phyloP scores from a whole-genome alignment of 2,329 filamentous ascomycete genomes.

The Ophiostoma angusticollis region DNA sequence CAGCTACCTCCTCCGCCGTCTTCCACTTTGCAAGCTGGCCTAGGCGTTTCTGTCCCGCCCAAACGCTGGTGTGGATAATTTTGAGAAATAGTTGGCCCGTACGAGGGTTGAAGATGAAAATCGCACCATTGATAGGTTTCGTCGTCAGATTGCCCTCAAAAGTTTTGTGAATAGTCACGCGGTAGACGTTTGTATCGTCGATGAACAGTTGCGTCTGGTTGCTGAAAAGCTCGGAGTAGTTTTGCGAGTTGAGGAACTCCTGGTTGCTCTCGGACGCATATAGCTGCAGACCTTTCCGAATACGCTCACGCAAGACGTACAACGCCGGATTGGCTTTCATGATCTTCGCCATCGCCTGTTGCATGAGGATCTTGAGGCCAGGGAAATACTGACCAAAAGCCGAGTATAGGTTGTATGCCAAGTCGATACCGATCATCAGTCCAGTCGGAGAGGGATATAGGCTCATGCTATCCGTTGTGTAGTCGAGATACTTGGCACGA shows the following conservation, averaged over 20 bases:
- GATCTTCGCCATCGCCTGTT: conserved; percentile 98
- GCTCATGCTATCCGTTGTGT: conserved; percentile 96
- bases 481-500: conserved; percentile 94
- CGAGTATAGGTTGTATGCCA: conserved; percentile 97
- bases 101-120: conserved; percentile 99
- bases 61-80: conserved; percentile 98
- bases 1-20: conserved; percentile 98
- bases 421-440: conserved; percentile 93
- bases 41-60: conserved; percentile 97
- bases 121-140: conserved; percentile 97
- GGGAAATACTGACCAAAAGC: conserved; percentile 99
- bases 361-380: conserved; percentile 83
- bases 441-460: conserved; percentile 96
- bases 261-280: conserved; percentile 98
- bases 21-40: conserved; percentile 99
- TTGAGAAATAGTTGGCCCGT: conserved; percentile 97
- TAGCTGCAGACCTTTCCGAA: conserved; percentile 91
- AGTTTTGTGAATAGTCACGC: conserved; percentile 98
- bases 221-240: conserved; percentile 98
- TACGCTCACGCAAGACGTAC: conserved; percentile 93
- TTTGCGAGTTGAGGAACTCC: conserved; percentile 97
- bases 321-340: conserved; percentile 98
- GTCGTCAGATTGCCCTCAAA: conserved; percentile 98
- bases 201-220: conserved; percentile 99
- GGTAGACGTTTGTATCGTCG: conserved; percentile 97